Evolutionary conservation across 768 basidiomycete genomes (phyloP).

Genomic region (Amanita inopinata): DNA sequence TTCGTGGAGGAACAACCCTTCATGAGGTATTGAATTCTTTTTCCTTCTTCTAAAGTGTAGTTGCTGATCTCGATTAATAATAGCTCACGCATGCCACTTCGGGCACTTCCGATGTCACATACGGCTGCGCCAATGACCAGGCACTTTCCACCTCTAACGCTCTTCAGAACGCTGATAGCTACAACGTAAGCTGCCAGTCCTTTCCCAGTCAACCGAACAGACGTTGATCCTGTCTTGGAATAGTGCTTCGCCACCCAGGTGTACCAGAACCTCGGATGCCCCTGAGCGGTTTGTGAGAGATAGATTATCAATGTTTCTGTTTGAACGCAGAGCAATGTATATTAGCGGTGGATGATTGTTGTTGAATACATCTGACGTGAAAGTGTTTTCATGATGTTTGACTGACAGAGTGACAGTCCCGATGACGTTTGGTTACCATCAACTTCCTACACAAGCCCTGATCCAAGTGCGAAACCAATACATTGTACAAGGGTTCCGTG

Average conservation of each 20-base stretch:
- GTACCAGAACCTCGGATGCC: conserved; percentile 30
- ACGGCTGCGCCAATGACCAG: conserved; percentile 33
- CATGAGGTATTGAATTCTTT: conserved; percentile 27
- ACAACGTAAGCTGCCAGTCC: conserved; percentile 32
- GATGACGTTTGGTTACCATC: no score
- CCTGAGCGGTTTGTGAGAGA: conserved; percentile 13
- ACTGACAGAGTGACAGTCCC: no score
- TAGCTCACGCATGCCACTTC: conserved; percentile 34
- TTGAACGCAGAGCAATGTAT: no score
- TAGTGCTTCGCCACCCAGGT: conserved; percentile 39
- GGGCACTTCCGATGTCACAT: conserved; percentile 30
- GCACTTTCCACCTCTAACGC: conserved; percentile 24
- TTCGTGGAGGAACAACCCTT: conserved; percentile 37
- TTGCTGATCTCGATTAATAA: not conserved
- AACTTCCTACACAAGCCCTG: no score
- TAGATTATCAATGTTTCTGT: no score
- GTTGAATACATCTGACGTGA: no score
- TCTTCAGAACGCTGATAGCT: conserved; percentile 35
- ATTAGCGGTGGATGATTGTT: no score
- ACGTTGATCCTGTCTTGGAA: not conserved
- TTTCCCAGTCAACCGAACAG: not conserved
- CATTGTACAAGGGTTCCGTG: no score
- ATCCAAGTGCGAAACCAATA: no score
- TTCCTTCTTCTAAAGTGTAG: not conserved
- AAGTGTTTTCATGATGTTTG: no score